Conservation (phyloP, 139 green algal species). For the Picochlorum sp. region DNA sequence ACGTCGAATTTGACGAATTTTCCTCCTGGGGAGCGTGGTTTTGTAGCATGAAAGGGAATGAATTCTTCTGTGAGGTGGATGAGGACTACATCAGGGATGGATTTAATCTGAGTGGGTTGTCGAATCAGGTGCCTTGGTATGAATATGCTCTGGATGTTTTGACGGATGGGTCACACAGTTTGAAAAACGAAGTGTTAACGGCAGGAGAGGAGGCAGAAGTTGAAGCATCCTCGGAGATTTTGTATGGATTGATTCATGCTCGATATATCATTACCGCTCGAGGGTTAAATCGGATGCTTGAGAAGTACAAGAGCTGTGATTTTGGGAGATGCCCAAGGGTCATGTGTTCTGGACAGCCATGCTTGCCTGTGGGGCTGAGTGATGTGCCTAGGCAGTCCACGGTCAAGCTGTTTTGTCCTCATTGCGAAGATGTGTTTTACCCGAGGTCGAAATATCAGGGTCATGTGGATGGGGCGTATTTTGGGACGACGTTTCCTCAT, state of each 20-base stretch:
- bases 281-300: constrained; percentile 67
- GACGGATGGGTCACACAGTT: not conserved
- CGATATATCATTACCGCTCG: constrained; percentile 85
- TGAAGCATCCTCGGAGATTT: constrained; percentile 89
- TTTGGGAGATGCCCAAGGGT: constrained; percentile 89
- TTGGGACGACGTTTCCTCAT: constrained; percentile 93
- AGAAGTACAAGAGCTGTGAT: constrained; percentile 88
- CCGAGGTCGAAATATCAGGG: constrained; percentile 77
- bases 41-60: constrained; percentile 77
- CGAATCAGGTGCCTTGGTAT: constrained; percentile 91
- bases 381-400: constrained; percentile 82
- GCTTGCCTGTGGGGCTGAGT: constrained; percentile 79
- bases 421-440: constrained; percentile 91
- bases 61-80: constrained; percentile 87
- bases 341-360: constrained; percentile 81
- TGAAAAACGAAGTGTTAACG: constrained; percentile 59
- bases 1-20: constrained; percentile 18
- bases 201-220: constrained; percentile 81
- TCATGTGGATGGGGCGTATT: constrained; percentile 72
- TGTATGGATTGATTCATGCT: constrained; percentile 97
- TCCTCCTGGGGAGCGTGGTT: constrained; percentile 90
- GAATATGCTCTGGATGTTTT: constrained; percentile 96
- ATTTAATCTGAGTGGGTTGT: constrained; percentile 93
- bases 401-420: constrained; percentile 87
- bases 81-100: constrained; percentile 97